Evolutionary conservation across 2,329 filamentous ascomycete species (phyloP).

Genomic region (Neonectria neomacrospora): DNA sequence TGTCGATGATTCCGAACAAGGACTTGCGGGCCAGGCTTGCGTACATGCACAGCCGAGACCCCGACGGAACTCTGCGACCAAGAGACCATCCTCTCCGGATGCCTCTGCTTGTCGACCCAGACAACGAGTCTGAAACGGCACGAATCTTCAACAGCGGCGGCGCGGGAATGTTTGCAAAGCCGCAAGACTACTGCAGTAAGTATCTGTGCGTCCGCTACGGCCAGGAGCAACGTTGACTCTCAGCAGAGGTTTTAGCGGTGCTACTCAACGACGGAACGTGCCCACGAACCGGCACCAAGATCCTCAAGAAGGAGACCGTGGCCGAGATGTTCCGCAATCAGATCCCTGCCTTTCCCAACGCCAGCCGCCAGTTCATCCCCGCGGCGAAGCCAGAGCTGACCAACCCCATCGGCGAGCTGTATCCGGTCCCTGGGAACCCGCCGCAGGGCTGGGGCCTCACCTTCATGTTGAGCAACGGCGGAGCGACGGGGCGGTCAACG

Average conservation of each 20-base stretch:
- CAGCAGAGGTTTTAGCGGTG: constrained; percentile 66
- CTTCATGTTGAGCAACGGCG: constrained; percentile 63
- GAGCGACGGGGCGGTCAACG: constrained; percentile 61
- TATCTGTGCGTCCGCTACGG: constrained; percentile 10
- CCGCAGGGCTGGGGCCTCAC: constrained; percentile 74
- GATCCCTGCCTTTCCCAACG: constrained; percentile 65
- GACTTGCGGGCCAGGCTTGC: constrained; percentile 66
- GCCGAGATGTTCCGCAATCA: constrained; percentile 74
- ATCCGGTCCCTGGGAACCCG: constrained; percentile 54
- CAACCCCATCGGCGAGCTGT: constrained; percentile 62
- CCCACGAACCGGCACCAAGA: constrained; percentile 62
- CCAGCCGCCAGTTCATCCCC: constrained; percentile 56
- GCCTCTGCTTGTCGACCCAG: constrained; percentile 54
- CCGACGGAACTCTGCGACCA: constrained; percentile 53
- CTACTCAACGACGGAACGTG: constrained; percentile 73
- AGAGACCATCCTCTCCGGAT: constrained; percentile 63
- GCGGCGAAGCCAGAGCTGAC: constrained; percentile 61
- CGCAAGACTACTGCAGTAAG: constrained; percentile 69
- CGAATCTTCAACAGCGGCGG: constrained; percentile 68
- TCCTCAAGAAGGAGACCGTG: constrained; percentile 68
- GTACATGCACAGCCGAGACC: constrained; percentile 64
- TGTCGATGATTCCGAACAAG: constrained; percentile 66
- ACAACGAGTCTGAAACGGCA: constrained; percentile 53
- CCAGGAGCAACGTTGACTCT: constrained; percentile 4
- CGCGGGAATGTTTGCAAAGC: constrained; percentile 68